Evolutionary conservation across 805 yeast species (phyloP).

Genomic region (Saccharomycopsis babjevae): DNA sequence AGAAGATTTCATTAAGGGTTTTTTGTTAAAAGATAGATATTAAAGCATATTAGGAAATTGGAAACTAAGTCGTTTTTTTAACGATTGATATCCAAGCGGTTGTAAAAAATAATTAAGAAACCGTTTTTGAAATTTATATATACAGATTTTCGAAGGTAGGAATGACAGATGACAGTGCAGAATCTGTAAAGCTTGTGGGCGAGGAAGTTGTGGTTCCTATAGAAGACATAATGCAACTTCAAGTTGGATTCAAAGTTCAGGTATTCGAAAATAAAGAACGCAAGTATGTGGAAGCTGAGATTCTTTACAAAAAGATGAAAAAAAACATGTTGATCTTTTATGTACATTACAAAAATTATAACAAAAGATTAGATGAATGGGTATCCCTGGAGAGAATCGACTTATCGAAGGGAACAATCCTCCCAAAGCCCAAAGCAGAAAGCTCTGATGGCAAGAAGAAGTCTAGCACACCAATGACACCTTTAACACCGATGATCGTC

Average conservation of each 20-base stretch:
- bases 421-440: conserved; percentile 49
- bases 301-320: conserved; percentile 62
- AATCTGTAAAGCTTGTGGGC: background rate
- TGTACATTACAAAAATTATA: conserved; percentile 90
- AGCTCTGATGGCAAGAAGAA: conserved; percentile 36
- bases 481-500: conserved; percentile 24
- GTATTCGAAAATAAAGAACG: conserved; percentile 63
- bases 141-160: too few relatives aligned
- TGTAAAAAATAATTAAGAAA: too few relatives aligned
- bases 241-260: conserved; percentile 68
- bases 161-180: background rate
- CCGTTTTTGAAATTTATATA: too few relatives aligned
- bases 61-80: too few relatives aligned
- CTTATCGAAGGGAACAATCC: conserved; percentile 53
- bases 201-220: background rate
- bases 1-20: too few relatives aligned
- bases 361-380: conserved; percentile 97
- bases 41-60: too few relatives aligned
- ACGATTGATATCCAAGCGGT: too few relatives aligned
- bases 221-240: background rate
- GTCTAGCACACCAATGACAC: conserved; percentile 17
- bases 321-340: conserved; percentile 75
- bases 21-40: too few relatives aligned
- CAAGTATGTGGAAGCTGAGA: conserved; percentile 73
- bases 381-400: conserved; percentile 63